These are phyloP conservation scores for Salix dunnii DNA, from an alignment of 345 rosid species.

Conservation along the genomic window DNA sequence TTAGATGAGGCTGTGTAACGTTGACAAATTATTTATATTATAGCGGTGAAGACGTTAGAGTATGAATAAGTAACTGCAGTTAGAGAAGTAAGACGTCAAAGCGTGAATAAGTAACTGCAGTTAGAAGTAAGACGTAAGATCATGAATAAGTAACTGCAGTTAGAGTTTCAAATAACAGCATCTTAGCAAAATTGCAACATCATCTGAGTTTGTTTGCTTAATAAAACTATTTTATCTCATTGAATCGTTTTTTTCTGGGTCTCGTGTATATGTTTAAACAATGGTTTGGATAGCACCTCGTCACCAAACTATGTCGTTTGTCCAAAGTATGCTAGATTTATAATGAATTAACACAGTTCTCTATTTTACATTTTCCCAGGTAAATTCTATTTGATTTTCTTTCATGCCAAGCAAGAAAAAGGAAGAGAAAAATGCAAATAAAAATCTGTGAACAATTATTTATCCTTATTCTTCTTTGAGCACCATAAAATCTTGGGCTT, in stretches of 20 bases:
- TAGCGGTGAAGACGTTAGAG: not conserved
- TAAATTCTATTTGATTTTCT: too few species aligned
- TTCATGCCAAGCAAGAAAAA: too few species aligned
- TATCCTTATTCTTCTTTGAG: too few species aligned
- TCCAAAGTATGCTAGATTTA: too few species aligned
- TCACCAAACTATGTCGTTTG: too few species aligned
- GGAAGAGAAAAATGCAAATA: too few species aligned
- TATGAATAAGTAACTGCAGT: not conserved
- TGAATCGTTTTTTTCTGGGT: not conserved
- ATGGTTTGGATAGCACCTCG: not conserved
- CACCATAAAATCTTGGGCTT: too few species aligned
- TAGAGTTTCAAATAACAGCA: not conserved
- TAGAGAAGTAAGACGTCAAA: not conserved
- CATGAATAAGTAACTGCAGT: not conserved
- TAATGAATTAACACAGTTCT: not conserved
- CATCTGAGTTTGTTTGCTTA: not conserved
- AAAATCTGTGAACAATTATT: too few species aligned
- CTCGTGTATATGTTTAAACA: not conserved
- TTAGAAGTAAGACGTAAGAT: too few species aligned
- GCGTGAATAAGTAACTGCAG: not conserved
- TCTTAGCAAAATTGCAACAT: not conserved
- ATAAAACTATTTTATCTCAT: not conserved
- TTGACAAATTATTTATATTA: not conserved
- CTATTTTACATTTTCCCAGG: not conserved
- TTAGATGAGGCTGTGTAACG: not conserved